Evolutionary conservation across 768 basidiomycete species (phyloP), one percentile per base, ranked within the genome.

Genomic region (Hypholoma fasciculare): DNA sequence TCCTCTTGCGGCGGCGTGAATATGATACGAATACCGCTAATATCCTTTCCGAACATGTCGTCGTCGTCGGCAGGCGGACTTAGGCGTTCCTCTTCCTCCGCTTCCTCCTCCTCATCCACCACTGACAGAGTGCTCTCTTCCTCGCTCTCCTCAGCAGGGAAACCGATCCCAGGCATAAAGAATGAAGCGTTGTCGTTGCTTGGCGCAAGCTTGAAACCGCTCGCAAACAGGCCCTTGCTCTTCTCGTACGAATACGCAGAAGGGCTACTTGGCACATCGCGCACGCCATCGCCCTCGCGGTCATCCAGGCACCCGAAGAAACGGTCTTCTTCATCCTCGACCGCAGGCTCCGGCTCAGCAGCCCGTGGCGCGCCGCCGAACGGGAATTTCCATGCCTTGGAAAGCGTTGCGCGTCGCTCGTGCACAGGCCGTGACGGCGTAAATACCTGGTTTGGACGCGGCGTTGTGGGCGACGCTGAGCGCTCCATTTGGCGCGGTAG

Each of bases 291-390:
- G 27, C 64, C 69, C 38, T 80, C 78, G 62, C 82, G 81, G 52
- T 81, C 80, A 52, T 87, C 85, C 39, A 84, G 72, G 59, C 90
- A 93, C 43, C 82, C 86, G 63, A 93, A 93, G 79, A 93, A 93
- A 36, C 78, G 80, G 67, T 93, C 91, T 53, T 64, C 61, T 46
- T 67, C 70, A 6, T 60, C 56, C 9, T 69, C 69, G 1, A 72
- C 61, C 38, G 66, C 61, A 12, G 63, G 60, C 19, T 58, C 52
- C 17, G 39, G 71, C 80, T 84, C n/a, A 81, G 81, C 23, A 87
- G 75, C 1, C 85, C 85, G 14, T 72, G 72, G 56, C 67, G 61
- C 54, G 62, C 52, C 50, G 20, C 61, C 61, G 40, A 64, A 61
- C 2, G 84, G 84, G 70, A 91, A 92, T 0, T 86, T 85, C 89